Percentiles rank a stretch among this genome's conserved stretches.
Evolutionary conservation across 2,329 filamentous ascomycete genomes (phyloP).

Genomic region (Chrysoporthe austroafricana): DNA sequence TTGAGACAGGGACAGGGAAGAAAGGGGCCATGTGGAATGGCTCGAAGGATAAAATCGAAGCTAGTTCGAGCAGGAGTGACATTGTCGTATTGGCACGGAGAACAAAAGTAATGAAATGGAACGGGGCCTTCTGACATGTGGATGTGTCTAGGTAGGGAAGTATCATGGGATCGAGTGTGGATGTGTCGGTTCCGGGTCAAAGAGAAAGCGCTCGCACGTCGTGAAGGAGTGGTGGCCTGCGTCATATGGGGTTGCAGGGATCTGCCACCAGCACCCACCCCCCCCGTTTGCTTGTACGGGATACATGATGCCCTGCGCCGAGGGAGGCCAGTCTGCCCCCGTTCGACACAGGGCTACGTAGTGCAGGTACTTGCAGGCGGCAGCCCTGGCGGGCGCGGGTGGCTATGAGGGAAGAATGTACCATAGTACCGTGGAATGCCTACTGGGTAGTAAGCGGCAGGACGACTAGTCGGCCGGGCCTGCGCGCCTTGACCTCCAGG

Average conservation of each 20-base stretch:
- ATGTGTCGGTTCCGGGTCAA: constrained; percentile 37
- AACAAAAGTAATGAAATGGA: constrained; percentile 35
- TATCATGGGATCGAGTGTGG: constrained; percentile 30
- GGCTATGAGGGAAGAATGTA: constrained; percentile 16
- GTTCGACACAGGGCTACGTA: constrained; percentile 17
- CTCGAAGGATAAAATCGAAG: constrained; percentile 35
- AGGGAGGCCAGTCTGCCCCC: constrained; percentile 22
- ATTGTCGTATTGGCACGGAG: constrained; percentile 38
- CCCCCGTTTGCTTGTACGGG: constrained; percentile 16
- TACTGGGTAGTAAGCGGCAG: neutral
- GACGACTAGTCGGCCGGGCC: constrained; percentile 10
- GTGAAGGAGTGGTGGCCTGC: constrained; percentile 36
- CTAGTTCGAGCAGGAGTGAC: constrained; percentile 34
- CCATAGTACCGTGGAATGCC: neutral
- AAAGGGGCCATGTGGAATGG: constrained; percentile 30
- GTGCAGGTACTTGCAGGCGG: constrained; percentile 20
- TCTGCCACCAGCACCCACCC: constrained; percentile 8
- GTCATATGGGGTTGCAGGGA: constrained; percentile 37
- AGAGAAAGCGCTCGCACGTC: constrained; percentile 36
- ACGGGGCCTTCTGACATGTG: constrained; percentile 40
- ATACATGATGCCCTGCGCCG: constrained; percentile 17
- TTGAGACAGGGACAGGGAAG: constrained; percentile 31
- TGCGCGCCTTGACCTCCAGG: constrained; percentile 18
- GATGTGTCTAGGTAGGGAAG: constrained; percentile 32
- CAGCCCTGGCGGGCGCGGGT: constrained; percentile 22